Evolutionary conservation across 106 monocot genomes (phyloP).

Genomic region (Acorus calamus): DNA sequence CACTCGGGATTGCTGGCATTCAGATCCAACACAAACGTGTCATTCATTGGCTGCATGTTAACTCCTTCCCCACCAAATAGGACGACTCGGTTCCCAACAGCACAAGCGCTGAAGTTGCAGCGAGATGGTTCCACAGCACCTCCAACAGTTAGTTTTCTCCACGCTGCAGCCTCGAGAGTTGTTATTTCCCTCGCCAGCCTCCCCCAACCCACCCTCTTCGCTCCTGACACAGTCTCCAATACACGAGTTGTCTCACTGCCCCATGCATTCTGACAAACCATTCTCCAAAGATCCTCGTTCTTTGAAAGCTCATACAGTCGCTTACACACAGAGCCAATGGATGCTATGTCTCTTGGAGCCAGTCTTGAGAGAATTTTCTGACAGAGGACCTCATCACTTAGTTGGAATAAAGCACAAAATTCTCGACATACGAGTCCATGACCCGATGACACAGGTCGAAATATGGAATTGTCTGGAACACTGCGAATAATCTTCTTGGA

Average conservation of each 20-base stretch:
- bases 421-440: slow-evolving; percentile 40
- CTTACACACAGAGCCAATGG: slow-evolving; percentile 68
- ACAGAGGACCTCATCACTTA: slow-evolving; percentile 79
- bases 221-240: slow-evolving; percentile 49
- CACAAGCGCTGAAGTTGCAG: neutral
- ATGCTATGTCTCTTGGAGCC: slow-evolving; percentile 77
- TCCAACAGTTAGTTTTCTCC: slow-evolving; percentile 42
- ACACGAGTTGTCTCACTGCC: slow-evolving; percentile 66
- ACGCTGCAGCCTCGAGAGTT: slow-evolving; percentile 42
- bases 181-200: slow-evolving; percentile 78
- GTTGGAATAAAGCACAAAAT: slow-evolving; percentile 57
- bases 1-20: slow-evolving; percentile 80
- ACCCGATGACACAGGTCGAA: slow-evolving; percentile 20
- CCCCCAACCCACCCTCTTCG: slow-evolving; percentile 70
- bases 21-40: slow-evolving; percentile 88
- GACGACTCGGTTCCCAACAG: neutral
- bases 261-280: slow-evolving; percentile 98
- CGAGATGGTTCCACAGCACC: slow-evolving; percentile 16
- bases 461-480: slow-evolving; percentile 12
- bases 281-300: slow-evolving; percentile 82
- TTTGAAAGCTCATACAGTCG: slow-evolving; percentile 47
- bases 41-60: slow-evolving; percentile 99
- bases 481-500: slow-evolving; percentile 2
- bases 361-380: slow-evolving; percentile 75
- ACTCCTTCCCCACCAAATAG: slow-evolving; percentile 11